Evolutionary conservation across 2,329 filamentous ascomycete genomes (phyloP).

Genomic region (Alternaria incomplexa): DNA sequence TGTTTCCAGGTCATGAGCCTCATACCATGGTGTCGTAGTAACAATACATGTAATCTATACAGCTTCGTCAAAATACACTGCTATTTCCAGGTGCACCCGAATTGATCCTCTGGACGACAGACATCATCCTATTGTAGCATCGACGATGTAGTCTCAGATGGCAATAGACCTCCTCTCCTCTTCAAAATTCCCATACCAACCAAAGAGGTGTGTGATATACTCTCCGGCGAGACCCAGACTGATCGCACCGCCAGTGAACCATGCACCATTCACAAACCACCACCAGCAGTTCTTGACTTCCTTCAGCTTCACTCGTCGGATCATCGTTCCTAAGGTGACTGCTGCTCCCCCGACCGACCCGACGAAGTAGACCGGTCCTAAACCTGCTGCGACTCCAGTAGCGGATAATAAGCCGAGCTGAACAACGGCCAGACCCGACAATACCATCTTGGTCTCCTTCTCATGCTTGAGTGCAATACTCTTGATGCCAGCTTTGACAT

Average conservation of each 20-base stretch:
- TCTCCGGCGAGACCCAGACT: slow-evolving; percentile 62
- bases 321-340: slow-evolving; percentile 63
- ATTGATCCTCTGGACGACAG: neutral
- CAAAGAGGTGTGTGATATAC: slow-evolving; percentile 50
- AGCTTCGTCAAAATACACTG: neutral
- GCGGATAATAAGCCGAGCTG: slow-evolving; percentile 74
- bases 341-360: slow-evolving; percentile 65
- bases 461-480: slow-evolving; percentile 84
- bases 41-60: neutral
- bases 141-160: neutral
- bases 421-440: slow-evolving; percentile 71
- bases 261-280: slow-evolving; percentile 69
- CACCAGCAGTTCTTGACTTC: slow-evolving; percentile 66
- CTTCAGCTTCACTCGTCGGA: slow-evolving; percentile 63
- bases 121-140: rapidly evolving
- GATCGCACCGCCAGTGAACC: slow-evolving; percentile 66
- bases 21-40: neutral
- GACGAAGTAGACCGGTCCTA: slow-evolving; percentile 64
- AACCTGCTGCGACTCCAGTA: slow-evolving; percentile 68
- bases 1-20: neutral
- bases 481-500: slow-evolving; percentile 85
- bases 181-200: slow-evolving; percentile 29
- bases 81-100: neutral
- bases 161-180: neutral
- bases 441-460: slow-evolving; percentile 75